A percentile compares a stretch with the other conserved stretches of the same genome.
phyloP scores from a whole-genome alignment of 1,139 yeast species.

The Ogataea hybrid region DNA sequence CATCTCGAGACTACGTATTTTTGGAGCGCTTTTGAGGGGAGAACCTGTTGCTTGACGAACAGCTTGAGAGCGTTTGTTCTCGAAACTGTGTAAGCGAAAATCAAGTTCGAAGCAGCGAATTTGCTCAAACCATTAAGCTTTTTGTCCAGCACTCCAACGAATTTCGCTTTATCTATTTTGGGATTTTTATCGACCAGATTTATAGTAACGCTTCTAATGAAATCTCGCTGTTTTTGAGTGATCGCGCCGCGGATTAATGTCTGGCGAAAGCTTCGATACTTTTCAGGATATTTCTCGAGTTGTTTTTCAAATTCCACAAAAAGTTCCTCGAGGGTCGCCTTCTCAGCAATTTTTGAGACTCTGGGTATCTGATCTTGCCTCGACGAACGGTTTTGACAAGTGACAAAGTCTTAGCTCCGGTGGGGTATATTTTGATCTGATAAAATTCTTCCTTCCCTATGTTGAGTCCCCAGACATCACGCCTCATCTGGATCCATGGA shows the following conservation, averaged over 20 bases:
- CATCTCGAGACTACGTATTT: conserved; percentile 10
- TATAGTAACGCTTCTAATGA: conserved; percentile 18
- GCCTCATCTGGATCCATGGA: conserved; percentile 24
- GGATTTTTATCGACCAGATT: conserved; percentile 21
- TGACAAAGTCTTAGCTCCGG: conserved; percentile 9
- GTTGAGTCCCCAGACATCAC: conserved; percentile 24
- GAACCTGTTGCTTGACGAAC: conserved; percentile 25
- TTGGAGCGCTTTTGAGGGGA: conserved; percentile 24
- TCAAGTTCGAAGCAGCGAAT: conserved; percentile 41
- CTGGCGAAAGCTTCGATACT: too few species aligned
- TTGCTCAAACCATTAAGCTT: conserved; percentile 32
- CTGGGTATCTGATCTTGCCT: conserved; percentile 16
- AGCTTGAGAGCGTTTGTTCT: conserved; percentile 26
- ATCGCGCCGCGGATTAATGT: conserved; percentile 17
- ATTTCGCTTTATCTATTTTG: conserved; percentile 14
- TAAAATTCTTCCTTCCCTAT: conserved; percentile 17
- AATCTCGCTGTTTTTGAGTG: conserved; percentile 30
- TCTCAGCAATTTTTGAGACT: conserved; percentile 19
- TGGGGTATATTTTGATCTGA: conserved; percentile 18
- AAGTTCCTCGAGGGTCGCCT: conserved; percentile 21
- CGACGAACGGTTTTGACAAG: conserved; percentile 14
- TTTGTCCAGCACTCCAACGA: conserved; percentile 25
- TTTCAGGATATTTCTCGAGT: too few species aligned
- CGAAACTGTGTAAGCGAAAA: conserved; percentile 41
- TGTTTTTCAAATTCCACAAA: conserved; percentile 24